Evolutionary conservation across 768 basidiomycete genomes (phyloP).

Genomic region (Lactarius pseudohatsudake): DNA sequence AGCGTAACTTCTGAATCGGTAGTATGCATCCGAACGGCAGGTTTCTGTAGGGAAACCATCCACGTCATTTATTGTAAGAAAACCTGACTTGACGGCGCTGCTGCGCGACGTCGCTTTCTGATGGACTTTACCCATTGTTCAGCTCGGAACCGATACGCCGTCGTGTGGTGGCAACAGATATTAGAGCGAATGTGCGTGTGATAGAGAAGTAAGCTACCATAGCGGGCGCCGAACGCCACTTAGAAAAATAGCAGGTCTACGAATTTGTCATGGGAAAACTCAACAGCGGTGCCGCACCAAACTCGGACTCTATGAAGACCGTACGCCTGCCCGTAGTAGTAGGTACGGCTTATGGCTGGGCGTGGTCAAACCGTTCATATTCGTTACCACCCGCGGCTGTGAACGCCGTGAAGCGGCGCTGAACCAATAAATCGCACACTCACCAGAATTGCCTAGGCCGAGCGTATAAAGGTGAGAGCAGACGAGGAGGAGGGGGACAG

Average conservation of each 20-base stretch:
- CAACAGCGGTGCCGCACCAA: not conserved
- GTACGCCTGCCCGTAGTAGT: not conserved
- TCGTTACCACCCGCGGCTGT: not conserved
- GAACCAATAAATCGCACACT: not conserved
- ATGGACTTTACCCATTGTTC: not conserved
- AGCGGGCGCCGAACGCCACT: not conserved
- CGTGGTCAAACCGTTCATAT: not conserved
- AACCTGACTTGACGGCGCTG: not conserved
- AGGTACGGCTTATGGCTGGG: not conserved
- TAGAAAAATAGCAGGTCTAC: not conserved
- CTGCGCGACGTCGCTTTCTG: not conserved
- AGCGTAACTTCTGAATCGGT: not conserved
- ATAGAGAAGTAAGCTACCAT: not conserved
- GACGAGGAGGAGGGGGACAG: not conserved
- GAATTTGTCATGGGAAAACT: not conserved
- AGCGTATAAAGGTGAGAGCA: conserved; percentile 6
- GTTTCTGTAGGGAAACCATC: too few species aligned
- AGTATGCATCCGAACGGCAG: too few species aligned
- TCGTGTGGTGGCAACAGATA: not conserved
- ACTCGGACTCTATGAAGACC: not conserved
- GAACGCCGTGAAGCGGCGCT: not conserved
- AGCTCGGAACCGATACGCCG: not conserved
- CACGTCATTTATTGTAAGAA: not conserved
- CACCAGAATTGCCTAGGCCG: not conserved
- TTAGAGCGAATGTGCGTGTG: not conserved